phyloP scores from a whole-genome alignment of 345 rosid genomes.

The Adansonia digitata region DNA sequence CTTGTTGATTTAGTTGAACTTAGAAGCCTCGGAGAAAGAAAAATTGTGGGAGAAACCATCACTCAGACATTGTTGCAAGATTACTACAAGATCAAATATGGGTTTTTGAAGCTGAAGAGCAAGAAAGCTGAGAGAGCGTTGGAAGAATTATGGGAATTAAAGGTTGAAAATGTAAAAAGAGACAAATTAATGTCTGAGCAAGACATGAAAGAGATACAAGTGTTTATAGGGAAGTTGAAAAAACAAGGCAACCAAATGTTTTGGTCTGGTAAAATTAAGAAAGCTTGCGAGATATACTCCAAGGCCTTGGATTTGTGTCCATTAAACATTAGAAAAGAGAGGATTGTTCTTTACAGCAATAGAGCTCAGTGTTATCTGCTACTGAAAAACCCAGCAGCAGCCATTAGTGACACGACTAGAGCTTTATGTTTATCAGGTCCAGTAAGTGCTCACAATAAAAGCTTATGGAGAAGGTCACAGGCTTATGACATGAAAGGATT shows the following conservation, averaged over 20 bases:
- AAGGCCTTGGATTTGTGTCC: constrained; percentile 56
- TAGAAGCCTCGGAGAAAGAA: constrained; percentile 25
- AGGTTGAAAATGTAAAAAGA: constrained; percentile 61
- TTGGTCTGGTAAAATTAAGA: constrained; percentile 41
- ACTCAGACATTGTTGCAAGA: constrained; percentile 48
- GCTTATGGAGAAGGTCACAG: constrained; percentile 93
- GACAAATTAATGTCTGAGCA: constrained; percentile 54
- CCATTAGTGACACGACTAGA: constrained; percentile 73
- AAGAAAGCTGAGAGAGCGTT: constrained; percentile 35
- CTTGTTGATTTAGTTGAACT: constrained; percentile 68
- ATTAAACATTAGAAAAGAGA: constrained; percentile 47
- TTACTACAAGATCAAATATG: constrained; percentile 59
- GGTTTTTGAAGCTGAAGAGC: constrained; percentile 38
- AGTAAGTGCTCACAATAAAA: constrained; percentile 47
- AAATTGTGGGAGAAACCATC: constrained; percentile 41
- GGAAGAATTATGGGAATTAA: constrained; percentile 58
- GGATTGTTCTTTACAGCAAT: constrained; percentile 65
- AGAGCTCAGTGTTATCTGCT: constrained; percentile 73
- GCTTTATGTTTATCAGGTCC: constrained; percentile 53
- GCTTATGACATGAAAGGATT: constrained; percentile 68
- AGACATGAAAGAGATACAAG: constrained; percentile 47
- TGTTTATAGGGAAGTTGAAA: constrained; percentile 41
- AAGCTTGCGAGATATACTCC: constrained; percentile 41
- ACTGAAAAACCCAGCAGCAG: constrained; percentile 45
- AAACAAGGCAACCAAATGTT: constrained; percentile 58